Base-by-base conservation (phyloP, 2,329 filamentous ascomycete genomes). In the Talaromyces albobiverticillius region DNA sequence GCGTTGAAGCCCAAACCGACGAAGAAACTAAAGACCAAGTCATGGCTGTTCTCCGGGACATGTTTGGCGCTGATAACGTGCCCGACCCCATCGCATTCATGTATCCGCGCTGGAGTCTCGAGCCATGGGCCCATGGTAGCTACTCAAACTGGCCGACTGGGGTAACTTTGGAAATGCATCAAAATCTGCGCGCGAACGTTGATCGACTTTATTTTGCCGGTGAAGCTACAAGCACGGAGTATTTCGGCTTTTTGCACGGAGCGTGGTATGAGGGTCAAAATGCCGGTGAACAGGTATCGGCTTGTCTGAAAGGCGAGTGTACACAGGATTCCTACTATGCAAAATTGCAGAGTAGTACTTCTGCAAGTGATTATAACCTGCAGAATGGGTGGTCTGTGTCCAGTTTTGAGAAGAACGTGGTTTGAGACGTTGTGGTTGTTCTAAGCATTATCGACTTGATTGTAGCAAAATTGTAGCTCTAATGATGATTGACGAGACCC, bases 71-170 rank as follows among this genome's bases (percentile, higher is more conserved):
- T 13, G 71, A 73, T 14, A 61, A 74, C 0, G 71, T 88, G 3
- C 83, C 84, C 0, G 80, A 86, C 18, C 85, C 85, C 0, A 78
- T 74, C 0, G 79, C 74, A 0, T 85, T 88, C 62, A 73, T 76
- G 62, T 87, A 86, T 57, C 84, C 84, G 1, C 76, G 82, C 36
- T 86, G 82, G 83, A 80, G 67, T 13, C 61, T 64, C 3, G 69
- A 68, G 31, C 76, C 76, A 2, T 80, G 79, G 78, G 62, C 76
- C 0, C 82, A 79, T 51, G 85, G 85, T 3, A 84, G 79, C 20
- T 88, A 86, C 68, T 84, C 82, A 34, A 87, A 87, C 64, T 88
- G 85, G 86, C 85, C 85, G 0, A 71, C 79, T 0, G 81, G 81
- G 0, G 82, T 83, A 41, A 84, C 81, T 0, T 71, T 88, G 0